Base-by-base conservation (phyloP, 495 filamentous ascomycete genomes). In the Amorphotheca resinae region DNA sequence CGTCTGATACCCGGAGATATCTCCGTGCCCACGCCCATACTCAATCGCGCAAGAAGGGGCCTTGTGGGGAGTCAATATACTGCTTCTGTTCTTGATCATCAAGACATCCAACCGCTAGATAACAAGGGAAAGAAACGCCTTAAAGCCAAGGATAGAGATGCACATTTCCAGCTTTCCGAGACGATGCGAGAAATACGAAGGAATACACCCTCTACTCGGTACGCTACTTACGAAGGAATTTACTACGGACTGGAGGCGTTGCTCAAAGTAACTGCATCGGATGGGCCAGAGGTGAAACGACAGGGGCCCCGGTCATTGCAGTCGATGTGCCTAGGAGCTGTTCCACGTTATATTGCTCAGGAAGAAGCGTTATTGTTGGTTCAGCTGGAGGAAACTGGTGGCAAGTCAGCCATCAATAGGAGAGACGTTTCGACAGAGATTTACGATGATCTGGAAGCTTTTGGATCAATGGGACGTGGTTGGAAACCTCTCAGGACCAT, bases 401-500 rank as follows among this genome's bases (percentile, higher is more conserved):
- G 56, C 4, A 58, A 63, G 22, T 62, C 63, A 11, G 59, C 59
- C 0, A 48, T 68, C 8, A 49, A 63, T 25, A 56, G 45, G 3
- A 53, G 61, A 26, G 50, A 65, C 23, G 53, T 64, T 4, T 64
- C 67, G 1, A 60, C 62, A 2, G 56, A 69, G 7, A 70, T 84
- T 33, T 86, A 84, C 51, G 72, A 69, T 23, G 77, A 86, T 40
- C 54, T 88, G 22, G 82, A 87, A 50, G 52, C 64, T 0, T 59
- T 76, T 18, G 79, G 77, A 38, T 64, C 70, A 7, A 59, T 59
- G 32, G 62, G 64, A 2, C 52, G 47, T 28, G 80, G 81, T 22
- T 87, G 82, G 82, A 72, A 60, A 26, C 73, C 76, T 43, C 63
- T 88, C 0, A 70, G 72, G 38, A 63, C 72, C 36, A 68, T 81